Evolutionary conservation across 2,329 filamentous ascomycete genomes (phyloP).

Genomic region (Verticillium klebahnii): DNA sequence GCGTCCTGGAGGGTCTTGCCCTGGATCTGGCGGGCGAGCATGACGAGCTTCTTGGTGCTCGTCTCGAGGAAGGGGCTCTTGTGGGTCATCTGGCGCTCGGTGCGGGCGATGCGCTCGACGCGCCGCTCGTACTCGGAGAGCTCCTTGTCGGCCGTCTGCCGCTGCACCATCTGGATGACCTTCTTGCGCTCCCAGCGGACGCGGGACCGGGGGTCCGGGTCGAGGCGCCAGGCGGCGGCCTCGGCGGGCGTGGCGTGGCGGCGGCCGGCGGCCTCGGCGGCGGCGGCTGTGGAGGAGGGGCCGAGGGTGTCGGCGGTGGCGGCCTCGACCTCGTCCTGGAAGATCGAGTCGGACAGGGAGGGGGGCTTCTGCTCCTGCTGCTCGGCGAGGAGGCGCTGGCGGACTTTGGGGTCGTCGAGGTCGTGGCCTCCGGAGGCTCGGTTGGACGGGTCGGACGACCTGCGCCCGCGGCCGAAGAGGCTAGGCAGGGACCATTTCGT

Average conservation of each 20-base stretch:
- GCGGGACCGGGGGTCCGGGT: conserved; percentile 70
- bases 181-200: conserved; percentile 78
- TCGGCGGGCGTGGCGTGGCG: conserved; percentile 27
- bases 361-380: conserved; percentile 30
- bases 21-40: conserved; percentile 79
- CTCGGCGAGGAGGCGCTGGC: conserved; percentile 31
- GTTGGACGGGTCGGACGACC: conserved; percentile 15
- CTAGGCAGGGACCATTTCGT: conserved; percentile 36
- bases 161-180: conserved; percentile 70
- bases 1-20: conserved; percentile 95
- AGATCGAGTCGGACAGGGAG: conserved; percentile 52
- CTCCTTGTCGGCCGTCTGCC: conserved; percentile 53
- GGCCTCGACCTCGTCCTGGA: conserved; percentile 50
- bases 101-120: conserved; percentile 62
- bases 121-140: conserved; percentile 43
- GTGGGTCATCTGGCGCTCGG: conserved; percentile 48
- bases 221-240: conserved; percentile 59
- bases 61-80: conserved; percentile 76
- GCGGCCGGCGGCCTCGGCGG: conserved; percentile 11
- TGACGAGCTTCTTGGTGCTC: conserved; percentile 84
- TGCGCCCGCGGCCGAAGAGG: conserved; percentile 26
- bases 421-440: conserved; percentile 27
- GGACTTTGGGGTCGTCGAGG: conserved; percentile 37
- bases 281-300: neutral
- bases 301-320: conserved; percentile 13